These are phyloP conservation scores for Carex sylvatica DNA, from an alignment of 202 grass and related monocot species.

Conservation along the genomic window DNA sequence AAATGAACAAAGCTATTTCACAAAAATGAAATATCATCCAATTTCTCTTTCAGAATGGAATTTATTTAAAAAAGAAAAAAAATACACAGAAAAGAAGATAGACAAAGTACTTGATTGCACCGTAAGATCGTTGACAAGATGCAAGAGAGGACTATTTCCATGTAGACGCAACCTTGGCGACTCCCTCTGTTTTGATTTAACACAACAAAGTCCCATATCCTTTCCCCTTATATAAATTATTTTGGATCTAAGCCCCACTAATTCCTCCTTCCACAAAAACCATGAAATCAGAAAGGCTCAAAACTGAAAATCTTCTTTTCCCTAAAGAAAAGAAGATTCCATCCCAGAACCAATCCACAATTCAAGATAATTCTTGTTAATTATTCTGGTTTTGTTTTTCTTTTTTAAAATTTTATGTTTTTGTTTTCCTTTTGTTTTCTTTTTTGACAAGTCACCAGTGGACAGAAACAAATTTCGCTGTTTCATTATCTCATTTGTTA, in stretches of 20 bases:
- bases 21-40: not conserved
- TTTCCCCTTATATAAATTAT: not conserved
- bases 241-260: not conserved
- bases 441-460: constrained; percentile 10
- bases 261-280: not conserved
- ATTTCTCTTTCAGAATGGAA: not conserved
- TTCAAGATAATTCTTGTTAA: not conserved
- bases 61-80: not conserved
- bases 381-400: not conserved
- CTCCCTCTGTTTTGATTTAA: constrained; percentile 13
- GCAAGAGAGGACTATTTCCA: constrained; percentile 19
- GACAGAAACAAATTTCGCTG: constrained; percentile 10
- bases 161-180: not conserved
- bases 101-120: constrained; percentile 29
- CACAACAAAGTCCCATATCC: constrained; percentile 23
- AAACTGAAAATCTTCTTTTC: not conserved
- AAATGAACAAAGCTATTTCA: not conserved
- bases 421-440: not conserved
- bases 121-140: constrained; percentile 31
- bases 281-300: not conserved
- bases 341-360: not conserved
- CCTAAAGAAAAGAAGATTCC: not conserved
- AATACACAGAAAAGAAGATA: not conserved
- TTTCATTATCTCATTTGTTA: constrained; percentile 4
- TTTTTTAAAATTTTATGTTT: not conserved